Evolutionary conservation across 1,284 basidiomycete species (phyloP), one percentile per base, ranked within the genome.

Genomic region (Puccinia triticina): DNA sequence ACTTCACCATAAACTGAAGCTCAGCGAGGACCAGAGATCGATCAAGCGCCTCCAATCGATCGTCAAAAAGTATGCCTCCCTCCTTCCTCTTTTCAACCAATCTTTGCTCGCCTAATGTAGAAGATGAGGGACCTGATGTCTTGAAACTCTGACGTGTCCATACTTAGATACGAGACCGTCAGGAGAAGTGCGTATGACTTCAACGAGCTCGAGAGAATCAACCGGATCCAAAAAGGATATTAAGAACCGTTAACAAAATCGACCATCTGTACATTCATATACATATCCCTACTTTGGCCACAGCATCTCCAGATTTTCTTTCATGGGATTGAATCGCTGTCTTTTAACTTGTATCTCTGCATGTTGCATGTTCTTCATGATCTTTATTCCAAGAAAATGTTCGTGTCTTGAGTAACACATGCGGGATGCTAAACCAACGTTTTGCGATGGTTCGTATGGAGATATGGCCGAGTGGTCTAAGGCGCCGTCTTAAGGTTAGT

Each of bases 151-250:
- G 29, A 50, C 34, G 29, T 61, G 12, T 77, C 10, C 26, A 29
- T 12, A n/a, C n/a, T 12, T 37, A 82, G 79, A n/a, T 82, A 82
- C 73, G 79, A 82, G n/a, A 82, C 43, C 26, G 59, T 40, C n/a
- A 46, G 79, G 59, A 82, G 59, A 21, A 75, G 32, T 29, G 57
- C 72, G 2, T 64, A 72, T 64, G 78, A 72, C 18, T 34, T 64
- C 21, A 71, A 73, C 59, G 78, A 73, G 59, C 34, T 72, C 0
- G 37, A 73, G 11, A 72, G 78, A 40, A 61, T 59, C 34, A 75
- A 59, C n/a, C 73, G 37, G 11, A 75, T 75, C 34, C 73, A 75
- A 21, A 75, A 75, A 37, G 73, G 73, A 57, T 75, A 75, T 16
- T 55, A 37, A 40, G 12, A 53, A 8, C 23, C 12, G 10, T 43